Evolutionary conservation across 140 eudicot genomes (phyloP).

Genomic region (Oenanthe javanica): DNA sequence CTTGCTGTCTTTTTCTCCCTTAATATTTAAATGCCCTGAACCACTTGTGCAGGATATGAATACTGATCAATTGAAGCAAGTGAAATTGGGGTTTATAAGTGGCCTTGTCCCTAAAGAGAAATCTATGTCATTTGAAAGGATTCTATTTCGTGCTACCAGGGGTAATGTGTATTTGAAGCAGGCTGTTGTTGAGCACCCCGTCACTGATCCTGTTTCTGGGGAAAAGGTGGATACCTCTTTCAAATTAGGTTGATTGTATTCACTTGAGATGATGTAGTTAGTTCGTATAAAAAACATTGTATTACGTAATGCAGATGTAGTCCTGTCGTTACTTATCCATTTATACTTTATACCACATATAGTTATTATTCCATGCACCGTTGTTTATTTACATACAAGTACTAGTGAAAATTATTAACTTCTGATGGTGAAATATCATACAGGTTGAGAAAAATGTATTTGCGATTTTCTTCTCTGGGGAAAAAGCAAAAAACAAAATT

Average conservation of each 20-base stretch:
- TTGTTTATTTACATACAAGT: not conserved
- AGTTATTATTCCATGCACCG: not conserved
- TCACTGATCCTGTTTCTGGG: conserved; percentile 85
- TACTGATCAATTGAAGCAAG: conserved; percentile 75
- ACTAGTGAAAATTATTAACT: not conserved
- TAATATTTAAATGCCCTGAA: conserved; percentile 13
- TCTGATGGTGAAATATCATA: conserved; percentile 15
- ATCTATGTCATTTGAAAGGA: conserved; percentile 93
- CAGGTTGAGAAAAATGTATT: conserved; percentile 95
- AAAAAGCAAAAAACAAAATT: conserved; percentile 82
- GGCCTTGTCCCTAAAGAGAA: conserved; percentile 90
- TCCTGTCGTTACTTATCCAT: not conserved
- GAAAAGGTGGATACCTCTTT: conserved; percentile 56
- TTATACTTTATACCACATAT: not conserved
- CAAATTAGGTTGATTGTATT: conserved; percentile 3
- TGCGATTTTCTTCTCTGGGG: conserved; percentile 89
- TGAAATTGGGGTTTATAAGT: conserved; percentile 71
- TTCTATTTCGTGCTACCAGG: conserved; percentile 95
- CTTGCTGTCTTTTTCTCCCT: not conserved
- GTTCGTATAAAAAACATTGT: not conserved
- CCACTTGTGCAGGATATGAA: conserved; percentile 36
- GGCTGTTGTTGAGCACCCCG: conserved; percentile 67
- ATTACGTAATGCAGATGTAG: not conserved
- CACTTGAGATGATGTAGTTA: not conserved
- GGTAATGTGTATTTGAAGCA: conserved; percentile 93